phyloP scores from a whole-genome alignment of 352 stramenopile species.

The Achlya hypogyna region DNA sequence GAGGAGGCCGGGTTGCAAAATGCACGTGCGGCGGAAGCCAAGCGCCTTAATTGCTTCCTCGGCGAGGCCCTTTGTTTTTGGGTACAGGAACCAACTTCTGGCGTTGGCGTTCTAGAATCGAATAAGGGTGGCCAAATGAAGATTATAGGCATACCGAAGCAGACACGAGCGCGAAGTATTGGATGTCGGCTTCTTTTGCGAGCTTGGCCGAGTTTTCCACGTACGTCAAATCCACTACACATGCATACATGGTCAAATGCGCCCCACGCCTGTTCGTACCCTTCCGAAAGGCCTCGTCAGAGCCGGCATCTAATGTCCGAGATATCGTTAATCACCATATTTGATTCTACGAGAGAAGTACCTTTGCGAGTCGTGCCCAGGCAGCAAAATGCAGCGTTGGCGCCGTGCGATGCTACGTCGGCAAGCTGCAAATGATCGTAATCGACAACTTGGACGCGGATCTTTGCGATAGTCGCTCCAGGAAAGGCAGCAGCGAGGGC shows the following conservation, averaged over 20 bases:
- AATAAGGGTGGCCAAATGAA: background rate
- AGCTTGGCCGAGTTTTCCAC: conserved; percentile 44
- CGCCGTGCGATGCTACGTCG: conserved; percentile 28
- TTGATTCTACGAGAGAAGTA: conserved; percentile 1
- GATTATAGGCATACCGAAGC: conserved; percentile 31
- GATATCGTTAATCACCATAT: background rate
- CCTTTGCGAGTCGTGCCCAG: conserved; percentile 62
- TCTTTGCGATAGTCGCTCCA: background rate
- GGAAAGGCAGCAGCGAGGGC: conserved; percentile 34
- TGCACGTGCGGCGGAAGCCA: conserved; percentile 38
- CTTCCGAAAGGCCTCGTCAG: conserved; percentile 56
- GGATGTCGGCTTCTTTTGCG: conserved; percentile 31
- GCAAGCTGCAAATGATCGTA: conserved; percentile 11
- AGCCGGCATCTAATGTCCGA: conserved; percentile 36
- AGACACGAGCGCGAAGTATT: conserved; percentile 61
- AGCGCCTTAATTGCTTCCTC: conserved; percentile 55
- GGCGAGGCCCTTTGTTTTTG: conserved; percentile 62
- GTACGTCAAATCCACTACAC: conserved; percentile 63
- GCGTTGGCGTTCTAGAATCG: conserved; percentile 43
- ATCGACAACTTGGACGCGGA: conserved; percentile 9
- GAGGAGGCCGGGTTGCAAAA: conserved; percentile 54
- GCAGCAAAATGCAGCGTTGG: conserved; percentile 61
- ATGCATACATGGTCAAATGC: conserved; percentile 9
- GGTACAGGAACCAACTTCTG: conserved; percentile 72
- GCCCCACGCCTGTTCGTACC: conserved; percentile 29